Conservation (phyloP, 768 basidiomycete species). For the Dioszegia crocea region DNA sequence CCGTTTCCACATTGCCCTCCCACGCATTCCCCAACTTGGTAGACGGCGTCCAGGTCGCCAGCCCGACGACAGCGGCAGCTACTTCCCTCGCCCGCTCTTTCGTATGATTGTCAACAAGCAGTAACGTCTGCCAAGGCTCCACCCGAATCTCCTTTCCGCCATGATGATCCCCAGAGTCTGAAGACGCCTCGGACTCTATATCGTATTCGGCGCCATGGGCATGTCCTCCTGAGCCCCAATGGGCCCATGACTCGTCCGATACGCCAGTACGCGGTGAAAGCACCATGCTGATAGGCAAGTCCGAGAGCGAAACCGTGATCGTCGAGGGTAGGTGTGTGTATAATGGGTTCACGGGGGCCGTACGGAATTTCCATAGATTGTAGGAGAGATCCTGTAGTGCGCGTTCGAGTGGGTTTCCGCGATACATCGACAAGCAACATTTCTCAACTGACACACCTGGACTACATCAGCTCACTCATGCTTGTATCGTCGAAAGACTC, state of each 20-base stretch:
- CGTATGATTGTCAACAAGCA: conserved; percentile 62
- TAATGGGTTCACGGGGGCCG: conserved; percentile 30
- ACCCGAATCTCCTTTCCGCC: conserved; percentile 63
- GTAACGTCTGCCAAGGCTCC: conserved; percentile 85
- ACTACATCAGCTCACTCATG: background rate
- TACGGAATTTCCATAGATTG: conserved; percentile 60
- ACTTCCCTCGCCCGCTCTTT: conserved; percentile 59
- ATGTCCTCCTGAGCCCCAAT: conserved; percentile 17
- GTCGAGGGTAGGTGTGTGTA: conserved; percentile 56
- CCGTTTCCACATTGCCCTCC: too few relatives aligned
- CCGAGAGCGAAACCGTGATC: conserved; percentile 71
- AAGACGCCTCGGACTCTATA: conserved; percentile 16
- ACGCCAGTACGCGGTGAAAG: conserved; percentile 69
- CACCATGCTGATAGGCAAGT: conserved; percentile 77
- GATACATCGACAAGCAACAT: conserved; percentile 56
- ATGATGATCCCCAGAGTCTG: conserved; percentile 16
- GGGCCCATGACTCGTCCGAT: conserved; percentile 26
- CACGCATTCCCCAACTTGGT: conserved; percentile 13
- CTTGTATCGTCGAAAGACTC: conserved; percentile 15
- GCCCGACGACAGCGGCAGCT: conserved; percentile 26
- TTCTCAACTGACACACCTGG: conserved; percentile 44
- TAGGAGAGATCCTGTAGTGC: conserved; percentile 78
- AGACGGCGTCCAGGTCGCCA: conserved; percentile 21
- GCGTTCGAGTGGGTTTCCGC: conserved; percentile 65
- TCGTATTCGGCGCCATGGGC: conserved; percentile 29